Percentiles rank a stretch among this genome's conserved stretches.
phyloP scores from a whole-genome alignment of 192 early-diverging fungal species.

The Piromyces sp. region DNA sequence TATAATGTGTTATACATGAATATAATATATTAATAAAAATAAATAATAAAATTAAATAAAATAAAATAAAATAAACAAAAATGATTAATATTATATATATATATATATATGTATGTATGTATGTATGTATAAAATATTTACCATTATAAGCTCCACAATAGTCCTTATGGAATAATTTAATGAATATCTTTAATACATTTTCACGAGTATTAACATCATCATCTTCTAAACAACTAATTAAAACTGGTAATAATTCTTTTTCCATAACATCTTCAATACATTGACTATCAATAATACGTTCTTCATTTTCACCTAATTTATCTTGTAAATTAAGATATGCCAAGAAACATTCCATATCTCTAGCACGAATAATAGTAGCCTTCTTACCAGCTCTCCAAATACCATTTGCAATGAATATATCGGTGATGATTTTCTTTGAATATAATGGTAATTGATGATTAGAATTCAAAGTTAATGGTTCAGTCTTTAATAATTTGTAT shows the following conservation, averaged over 20 bases:
- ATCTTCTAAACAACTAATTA: conserved; percentile 21
- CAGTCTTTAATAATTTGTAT: conserved; percentile 5
- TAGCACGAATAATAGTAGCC: not conserved
- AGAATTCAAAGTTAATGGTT: conserved; percentile 12
- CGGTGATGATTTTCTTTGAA: conserved; percentile 7
- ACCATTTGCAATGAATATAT: conserved; percentile 12
- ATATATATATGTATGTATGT: too few relatives aligned
- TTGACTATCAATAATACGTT: not conserved
- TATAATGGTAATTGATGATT: conserved; percentile 3
- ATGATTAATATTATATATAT: not conserved
- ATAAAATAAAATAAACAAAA: too few relatives aligned
- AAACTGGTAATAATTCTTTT: conserved; percentile 7
- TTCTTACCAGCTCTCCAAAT: conserved; percentile 29
- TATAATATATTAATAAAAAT: too few relatives aligned
- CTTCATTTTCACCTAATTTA: not conserved
- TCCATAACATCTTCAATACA: not conserved
- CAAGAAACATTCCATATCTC: not conserved
- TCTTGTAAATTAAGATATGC: not conserved
- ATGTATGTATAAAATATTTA: not conserved
- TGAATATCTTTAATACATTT: conserved; percentile 8
- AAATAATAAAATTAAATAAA: too few relatives aligned
- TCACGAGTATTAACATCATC: conserved; percentile 12
- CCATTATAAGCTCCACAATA: not conserved
- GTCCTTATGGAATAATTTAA: conserved; percentile 12
- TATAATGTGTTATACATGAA: too few relatives aligned